These are phyloP conservation scores for Skeletonema costatum DNA, from an alignment of 108 stramenopile genomes.

Conservation along the genomic window DNA sequence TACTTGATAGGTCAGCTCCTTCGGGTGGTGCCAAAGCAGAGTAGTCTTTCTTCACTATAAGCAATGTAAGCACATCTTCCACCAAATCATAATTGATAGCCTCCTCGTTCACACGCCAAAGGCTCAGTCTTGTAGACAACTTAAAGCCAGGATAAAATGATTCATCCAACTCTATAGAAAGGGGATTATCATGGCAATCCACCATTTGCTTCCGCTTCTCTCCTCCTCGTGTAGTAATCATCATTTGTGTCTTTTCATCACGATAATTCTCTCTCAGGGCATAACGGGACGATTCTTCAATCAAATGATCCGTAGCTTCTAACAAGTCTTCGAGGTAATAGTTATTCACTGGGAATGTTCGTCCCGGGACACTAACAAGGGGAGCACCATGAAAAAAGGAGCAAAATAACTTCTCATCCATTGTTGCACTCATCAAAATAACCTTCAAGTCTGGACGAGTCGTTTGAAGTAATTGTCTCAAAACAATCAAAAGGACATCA, in stretches of 20 bases:
- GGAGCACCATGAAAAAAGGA: constrained; percentile 79
- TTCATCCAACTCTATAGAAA: constrained; percentile 48
- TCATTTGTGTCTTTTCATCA: constrained; percentile 48
- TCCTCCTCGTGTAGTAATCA: constrained; percentile 66
- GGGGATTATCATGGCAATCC: constrained; percentile 29
- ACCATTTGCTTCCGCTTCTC: constrained; percentile 69
- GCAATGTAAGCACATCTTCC: constrained; percentile 64
- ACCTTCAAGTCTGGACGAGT: constrained; percentile 73
- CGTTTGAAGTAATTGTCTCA: constrained; percentile 69
- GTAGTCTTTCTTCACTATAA: constrained; percentile 48
- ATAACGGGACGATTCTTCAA: constrained; percentile 81
- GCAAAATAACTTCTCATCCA: constrained; percentile 78
- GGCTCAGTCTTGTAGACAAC: constrained; percentile 64
- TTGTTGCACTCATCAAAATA: constrained; percentile 91
- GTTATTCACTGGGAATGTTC: constrained; percentile 61
- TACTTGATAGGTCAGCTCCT: constrained; percentile 41
- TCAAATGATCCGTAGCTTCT: constrained; percentile 78
- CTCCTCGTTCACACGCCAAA: constrained; percentile 79
- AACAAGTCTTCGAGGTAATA: constrained; percentile 89
- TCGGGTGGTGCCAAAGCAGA: constrained; percentile 44
- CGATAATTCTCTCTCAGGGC: constrained; percentile 41
- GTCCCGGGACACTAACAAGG: constrained; percentile 75
- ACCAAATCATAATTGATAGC: constrained; percentile 77
- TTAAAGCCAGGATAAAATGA: constrained; percentile 57
- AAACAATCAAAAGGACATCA: constrained; percentile 90